Evolutionary conservation across 257 asterid genomes (phyloP), one percentile per base, ranked within the genome.

Genomic region (Lavandula angustifolia): DNA sequence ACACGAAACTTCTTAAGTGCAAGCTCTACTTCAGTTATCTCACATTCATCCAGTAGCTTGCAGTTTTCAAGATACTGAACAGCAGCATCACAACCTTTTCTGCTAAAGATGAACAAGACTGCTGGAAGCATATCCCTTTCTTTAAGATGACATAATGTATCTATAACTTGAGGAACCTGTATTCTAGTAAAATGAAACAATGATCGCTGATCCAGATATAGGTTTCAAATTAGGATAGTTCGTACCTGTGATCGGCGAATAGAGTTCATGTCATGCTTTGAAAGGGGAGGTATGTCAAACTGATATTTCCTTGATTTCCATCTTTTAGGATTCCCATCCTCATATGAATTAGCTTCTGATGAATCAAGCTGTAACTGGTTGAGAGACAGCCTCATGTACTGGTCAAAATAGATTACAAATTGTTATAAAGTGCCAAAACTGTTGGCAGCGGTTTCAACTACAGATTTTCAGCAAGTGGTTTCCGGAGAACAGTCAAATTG

Each of bases 71-170:
- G 84, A 82, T 87, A 90, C 77, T 94, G 87, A 69, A 94, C 97
- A 65, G 99, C 87, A 37, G 96, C 99, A 84, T 94, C 99, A 72
- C 99, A 94, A 50, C 99, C 99, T 79, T 89, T 94, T 81, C 99
- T 83, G 84, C 99, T 94, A 66, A 89, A 94, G 77, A 94, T 90
- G 81, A 92, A 92, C 99, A 97, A 92, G 69, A 92, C 94, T 38
- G 96, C 97, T 62, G 99, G 99, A 68, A 94, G 96, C 97, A 94
- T 90, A 72, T 85, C 92, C 80, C 82, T 84, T 58, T 72, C 84
- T 74, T 94, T 74, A 54, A 94, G 96, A 72, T 94, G 95, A 88
- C 88, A 86, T 47, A 94, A 56, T 16, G 99, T 90, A 79, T 94
- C 96, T 71, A 85, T 72, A 69, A 90, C 92, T 83, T 83, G 97